These are phyloP conservation scores for Cryptosporidium sp. DNA, from an alignment of 169 alveolate genomes.

Conservation along the genomic window DNA sequence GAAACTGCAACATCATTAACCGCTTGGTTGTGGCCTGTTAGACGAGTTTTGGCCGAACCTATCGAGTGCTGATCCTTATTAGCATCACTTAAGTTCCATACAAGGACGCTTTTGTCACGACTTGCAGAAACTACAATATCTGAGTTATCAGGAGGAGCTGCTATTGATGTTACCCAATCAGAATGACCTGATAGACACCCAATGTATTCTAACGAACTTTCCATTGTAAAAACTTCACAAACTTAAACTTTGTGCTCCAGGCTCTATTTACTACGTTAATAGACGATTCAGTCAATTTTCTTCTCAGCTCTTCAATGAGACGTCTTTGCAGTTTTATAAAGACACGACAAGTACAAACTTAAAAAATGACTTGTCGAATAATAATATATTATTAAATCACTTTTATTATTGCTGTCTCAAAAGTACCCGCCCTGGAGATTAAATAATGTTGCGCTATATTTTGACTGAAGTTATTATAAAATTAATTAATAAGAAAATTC, in stretches of 20 bases:
- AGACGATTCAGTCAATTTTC: background rate
- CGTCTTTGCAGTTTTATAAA: slow-evolving; percentile 49
- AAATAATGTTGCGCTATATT: slow-evolving; percentile 15
- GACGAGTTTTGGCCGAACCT: slow-evolving; percentile 86
- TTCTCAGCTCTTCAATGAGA: slow-evolving; percentile 11
- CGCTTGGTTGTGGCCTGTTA: slow-evolving; percentile 93
- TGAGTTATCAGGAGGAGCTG: slow-evolving; percentile 91
- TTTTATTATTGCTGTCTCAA: slow-evolving; percentile 30
- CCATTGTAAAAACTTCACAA: slow-evolving; percentile 28
- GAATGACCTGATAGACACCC: slow-evolving; percentile 86
- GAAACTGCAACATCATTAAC: slow-evolving; percentile 93
- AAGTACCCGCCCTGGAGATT: slow-evolving; percentile 12
- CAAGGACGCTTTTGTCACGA: slow-evolving; percentile 88
- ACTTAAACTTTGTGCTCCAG: slow-evolving; percentile 25
- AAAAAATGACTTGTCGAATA: slow-evolving; percentile 16
- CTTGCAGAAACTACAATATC: slow-evolving; percentile 93
- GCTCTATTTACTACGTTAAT: slow-evolving; percentile 19
- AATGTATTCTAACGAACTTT: slow-evolving; percentile 62
- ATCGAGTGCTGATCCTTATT: slow-evolving; percentile 84
- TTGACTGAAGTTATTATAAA: background rate
- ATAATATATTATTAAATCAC: background rate
- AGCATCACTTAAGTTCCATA: slow-evolving; percentile 86
- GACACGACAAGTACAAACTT: slow-evolving; percentile 37
- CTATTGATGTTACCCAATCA: slow-evolving; percentile 95
- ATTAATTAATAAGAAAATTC: background rate